Conservation (phyloP, 371 early-diverging fungal genomes). For the Circinella minor region DNA sequence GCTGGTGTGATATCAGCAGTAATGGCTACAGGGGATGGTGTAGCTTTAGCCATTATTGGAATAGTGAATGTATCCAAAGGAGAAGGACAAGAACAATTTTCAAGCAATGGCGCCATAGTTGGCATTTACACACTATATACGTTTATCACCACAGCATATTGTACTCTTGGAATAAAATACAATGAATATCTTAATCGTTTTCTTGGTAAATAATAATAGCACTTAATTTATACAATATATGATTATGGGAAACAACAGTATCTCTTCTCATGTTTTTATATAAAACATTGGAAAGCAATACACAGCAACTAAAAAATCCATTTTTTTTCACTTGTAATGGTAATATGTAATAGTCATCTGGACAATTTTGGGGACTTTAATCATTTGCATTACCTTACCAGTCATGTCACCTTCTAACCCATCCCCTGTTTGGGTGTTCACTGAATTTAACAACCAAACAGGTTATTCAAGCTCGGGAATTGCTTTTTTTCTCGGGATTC, state of each 20-base stretch:
- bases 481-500: slow-evolving; percentile 45
- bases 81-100: too few species aligned
- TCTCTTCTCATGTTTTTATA: too few species aligned
- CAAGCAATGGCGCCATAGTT: too few species aligned
- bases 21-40: slow-evolving; percentile 37
- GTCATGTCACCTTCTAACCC: slow-evolving; percentile 43
- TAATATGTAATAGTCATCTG: slow-evolving; percentile 13
- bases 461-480: slow-evolving; percentile 37
- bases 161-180: too few species aligned
- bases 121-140: too few species aligned
- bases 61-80: not conserved
- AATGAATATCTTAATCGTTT: too few species aligned
- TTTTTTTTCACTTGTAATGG: slow-evolving; percentile 15
- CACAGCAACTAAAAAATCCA: not conserved
- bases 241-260: too few species aligned
- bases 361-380: slow-evolving; percentile 36
- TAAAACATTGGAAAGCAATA: not conserved
- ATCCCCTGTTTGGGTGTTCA: slow-evolving; percentile 43
- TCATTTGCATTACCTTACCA: slow-evolving; percentile 37
- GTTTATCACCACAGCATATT: too few species aligned
- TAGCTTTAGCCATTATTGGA: slow-evolving; percentile 35
- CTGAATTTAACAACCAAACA: slow-evolving; percentile 40
- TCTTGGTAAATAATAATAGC: too few species aligned
- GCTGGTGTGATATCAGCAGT: slow-evolving; percentile 29
- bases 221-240: too few species aligned